Base-by-base conservation (phyloP, 176 grass and related monocot species). In the Chloris gayana region DNA sequence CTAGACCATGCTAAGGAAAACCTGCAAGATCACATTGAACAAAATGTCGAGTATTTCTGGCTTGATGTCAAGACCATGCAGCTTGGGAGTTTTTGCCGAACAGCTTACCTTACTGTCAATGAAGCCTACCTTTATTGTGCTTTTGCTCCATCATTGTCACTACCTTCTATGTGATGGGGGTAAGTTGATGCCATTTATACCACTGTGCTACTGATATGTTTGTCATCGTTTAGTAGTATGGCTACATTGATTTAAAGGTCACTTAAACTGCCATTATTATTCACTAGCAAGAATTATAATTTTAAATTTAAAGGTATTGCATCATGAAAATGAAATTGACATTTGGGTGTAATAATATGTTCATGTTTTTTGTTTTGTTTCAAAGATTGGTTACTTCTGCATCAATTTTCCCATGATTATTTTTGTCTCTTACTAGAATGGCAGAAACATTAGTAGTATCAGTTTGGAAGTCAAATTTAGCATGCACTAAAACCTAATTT, bases 1-100 rank as follows among this genome's bases (percentile, higher is more conserved):
- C 24, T 88, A 9, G 86, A 88, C 61, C 69, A 88, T 30, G 50
- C 69, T 17, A 88, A 79, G 75, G 68, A 88, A n/a, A 84, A 50
- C 50, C 77, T 79, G 24, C 42, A 71, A 26, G 86, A 88, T 62
- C 80, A 82, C 17, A 65, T 79, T 50, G 69, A 74, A 39, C 68
- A 10, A 50, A 67, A 84, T 79, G 75, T 84, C 27, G 77, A 77
- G 6, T 88, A 74, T 73, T 88, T 69, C 39, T 62, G 39, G 24
- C 72, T 88, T 11, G 69, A 88, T 51, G 15, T 80, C 50, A 88
- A 84, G 37, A 84, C 50, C 22, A 50, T 88, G 86, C 75, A 74
- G 29, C n/a, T 88, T 61, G 62, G 69, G 34, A 79, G 61, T 46
- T 88, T 88, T 35, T 69, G 75, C 27, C 69, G 66, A 62, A 88